Evolutionary conservation across 2,329 filamentous ascomycete genomes (phyloP).

Genomic region (Colletotrichum spaethianum): DNA sequence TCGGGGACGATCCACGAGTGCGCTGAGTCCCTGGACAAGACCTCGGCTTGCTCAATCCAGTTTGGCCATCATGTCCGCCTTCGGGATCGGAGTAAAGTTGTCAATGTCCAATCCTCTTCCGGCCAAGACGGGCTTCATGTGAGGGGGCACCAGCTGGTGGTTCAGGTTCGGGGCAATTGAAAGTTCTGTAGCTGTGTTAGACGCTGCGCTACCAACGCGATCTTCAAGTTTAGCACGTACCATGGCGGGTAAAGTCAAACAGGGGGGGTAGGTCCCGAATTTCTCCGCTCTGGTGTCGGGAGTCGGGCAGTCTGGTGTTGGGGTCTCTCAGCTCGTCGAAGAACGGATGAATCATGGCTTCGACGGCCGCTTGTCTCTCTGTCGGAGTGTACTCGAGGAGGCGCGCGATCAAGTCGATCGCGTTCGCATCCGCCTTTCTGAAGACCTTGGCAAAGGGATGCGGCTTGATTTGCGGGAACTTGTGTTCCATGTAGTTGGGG

Average conservation of each 20-base stretch:
- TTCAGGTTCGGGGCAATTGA: conserved; percentile 95
- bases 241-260: conserved; percentile 95
- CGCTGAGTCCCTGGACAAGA: conserved; percentile 48
- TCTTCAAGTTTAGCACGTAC: conserved; percentile 66
- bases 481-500: conserved; percentile 99
- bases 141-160: conserved; percentile 86
- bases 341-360: conserved; percentile 98
- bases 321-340: conserved; percentile 97
- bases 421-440: conserved; percentile 92
- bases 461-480: conserved; percentile 99
- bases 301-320: conserved; percentile 92
- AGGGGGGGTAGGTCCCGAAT: conserved; percentile 87
- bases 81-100: conserved; percentile 90
- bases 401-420: conserved; percentile 94
- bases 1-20: conserved; percentile 41
- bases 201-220: not conserved
- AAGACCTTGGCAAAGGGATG: conserved; percentile 99
- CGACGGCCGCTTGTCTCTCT: conserved; percentile 91
- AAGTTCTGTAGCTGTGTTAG: conserved; percentile 74
- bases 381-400: conserved; percentile 98
- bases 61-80: conserved; percentile 97
- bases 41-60: conserved; percentile 80
- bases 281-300: conserved; percentile 86
- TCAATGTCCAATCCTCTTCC: conserved; percentile 91
- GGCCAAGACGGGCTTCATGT: conserved; percentile 81